A percentile compares a stretch with the other conserved stretches of the same genome.
phyloP scores from a whole-genome alignment of 306 rosid species.

The Vigna mungo region DNA sequence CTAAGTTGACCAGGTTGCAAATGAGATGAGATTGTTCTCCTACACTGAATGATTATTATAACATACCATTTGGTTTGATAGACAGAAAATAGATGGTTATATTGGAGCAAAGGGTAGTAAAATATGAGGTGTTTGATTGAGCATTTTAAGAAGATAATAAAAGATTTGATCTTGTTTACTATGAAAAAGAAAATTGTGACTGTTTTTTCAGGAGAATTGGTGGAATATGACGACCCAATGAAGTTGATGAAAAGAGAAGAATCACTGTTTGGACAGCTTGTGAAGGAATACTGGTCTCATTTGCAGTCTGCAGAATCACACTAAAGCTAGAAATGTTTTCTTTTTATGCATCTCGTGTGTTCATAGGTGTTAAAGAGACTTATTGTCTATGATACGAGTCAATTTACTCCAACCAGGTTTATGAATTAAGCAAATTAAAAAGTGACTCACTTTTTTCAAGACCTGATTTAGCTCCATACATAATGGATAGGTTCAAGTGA shows the following conservation, averaged over 20 bases:
- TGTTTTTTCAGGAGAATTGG: constrained; percentile 16
- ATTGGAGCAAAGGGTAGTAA: background rate
- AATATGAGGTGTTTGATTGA: background rate
- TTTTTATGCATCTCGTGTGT: background rate
- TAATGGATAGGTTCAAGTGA: too few relatives aligned
- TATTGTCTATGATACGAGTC: too few relatives aligned
- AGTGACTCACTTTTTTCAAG: background rate
- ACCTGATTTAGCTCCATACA: too few relatives aligned
- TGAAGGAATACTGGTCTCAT: constrained; percentile 14
- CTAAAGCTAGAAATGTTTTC: background rate
- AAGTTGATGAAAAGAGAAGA: constrained; percentile 6
- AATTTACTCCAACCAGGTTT: too few relatives aligned
- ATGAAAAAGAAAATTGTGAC: constrained; percentile 13
- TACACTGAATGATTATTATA: too few relatives aligned
- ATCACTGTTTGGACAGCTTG: constrained; percentile 11
- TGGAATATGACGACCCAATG: constrained; percentile 10
- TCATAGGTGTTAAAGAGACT: background rate
- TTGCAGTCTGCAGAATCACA: background rate
- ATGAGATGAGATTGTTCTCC: too few relatives aligned
- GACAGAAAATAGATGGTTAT: background rate
- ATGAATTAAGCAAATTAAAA: background rate
- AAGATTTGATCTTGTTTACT: background rate
- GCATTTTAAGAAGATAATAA: background rate
- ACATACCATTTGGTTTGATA: too few relatives aligned
- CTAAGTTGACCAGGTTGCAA: constrained; percentile 3